A percentile compares a stretch with the other conserved stretches of the same genome.
Conservation (phyloP, 306 rosid species). For the Sechiopsis laciniata region DNA sequence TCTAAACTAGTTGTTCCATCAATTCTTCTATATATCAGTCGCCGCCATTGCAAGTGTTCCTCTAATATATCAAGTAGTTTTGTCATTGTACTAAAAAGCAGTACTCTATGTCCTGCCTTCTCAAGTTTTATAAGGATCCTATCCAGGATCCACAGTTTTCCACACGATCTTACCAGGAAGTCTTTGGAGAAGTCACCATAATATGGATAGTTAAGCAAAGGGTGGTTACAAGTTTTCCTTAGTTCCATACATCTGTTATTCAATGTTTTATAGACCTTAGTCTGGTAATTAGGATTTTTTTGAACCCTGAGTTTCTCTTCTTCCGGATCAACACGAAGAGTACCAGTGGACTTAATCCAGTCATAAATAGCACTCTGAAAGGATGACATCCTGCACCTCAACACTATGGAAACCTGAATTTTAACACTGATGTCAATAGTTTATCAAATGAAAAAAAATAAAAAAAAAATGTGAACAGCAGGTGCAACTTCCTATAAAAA, state of each 20-base stretch:
- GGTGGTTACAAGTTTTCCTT: slow-evolving; percentile 95
- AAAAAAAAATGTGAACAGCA: slow-evolving; percentile 12
- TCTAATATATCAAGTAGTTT: slow-evolving; percentile 89
- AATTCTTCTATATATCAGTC: slow-evolving; percentile 75
- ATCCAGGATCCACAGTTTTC: slow-evolving; percentile 92
- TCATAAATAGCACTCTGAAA: slow-evolving; percentile 89
- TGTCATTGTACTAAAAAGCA: slow-evolving; percentile 97
- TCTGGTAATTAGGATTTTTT: slow-evolving; percentile 62
- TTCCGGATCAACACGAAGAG: slow-evolving; percentile 93
- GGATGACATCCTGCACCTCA: slow-evolving; percentile 87
- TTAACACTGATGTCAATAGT: slow-evolving; percentile 31
- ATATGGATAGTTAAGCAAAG: slow-evolving; percentile 75
- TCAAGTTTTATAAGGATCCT: slow-evolving; percentile 89
- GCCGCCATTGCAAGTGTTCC: slow-evolving; percentile 88
- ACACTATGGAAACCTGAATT: slow-evolving; percentile 77
- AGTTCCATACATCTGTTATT: slow-evolving; percentile 97
- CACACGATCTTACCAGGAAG: slow-evolving; percentile 75
- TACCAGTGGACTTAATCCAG: slow-evolving; percentile 94
- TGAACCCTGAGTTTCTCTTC: slow-evolving; percentile 64
- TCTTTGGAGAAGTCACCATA: slow-evolving; percentile 57
- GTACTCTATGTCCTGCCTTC: slow-evolving; percentile 89
- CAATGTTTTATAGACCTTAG: slow-evolving; percentile 73
- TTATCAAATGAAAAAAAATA: slow-evolving; percentile 20
- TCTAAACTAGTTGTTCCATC: slow-evolving; percentile 97
- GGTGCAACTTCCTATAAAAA: slow-evolving; percentile 2